phyloP scores from a whole-genome alignment of 352 stramenopile species.

The Blastocystis sp. region DNA sequence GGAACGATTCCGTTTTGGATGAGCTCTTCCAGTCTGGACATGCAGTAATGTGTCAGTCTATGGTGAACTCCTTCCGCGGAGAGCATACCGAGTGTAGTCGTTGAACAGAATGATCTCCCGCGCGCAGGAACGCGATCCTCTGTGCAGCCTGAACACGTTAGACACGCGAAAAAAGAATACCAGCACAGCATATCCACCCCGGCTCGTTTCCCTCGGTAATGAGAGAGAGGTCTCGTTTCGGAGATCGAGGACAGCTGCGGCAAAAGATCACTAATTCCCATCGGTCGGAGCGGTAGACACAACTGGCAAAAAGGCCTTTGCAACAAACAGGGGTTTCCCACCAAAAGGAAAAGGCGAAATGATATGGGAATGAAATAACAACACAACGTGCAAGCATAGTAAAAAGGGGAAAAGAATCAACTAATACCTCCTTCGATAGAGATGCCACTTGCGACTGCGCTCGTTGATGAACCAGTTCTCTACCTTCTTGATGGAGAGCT shows the following conservation, averaged over 20 bases:
- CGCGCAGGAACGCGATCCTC: constrained; percentile 85
- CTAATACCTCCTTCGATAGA: constrained; percentile 4
- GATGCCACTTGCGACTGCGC: constrained; percentile 60
- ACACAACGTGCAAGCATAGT: background rate
- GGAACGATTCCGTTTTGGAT: constrained; percentile 83
- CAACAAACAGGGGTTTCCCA: constrained; percentile 25
- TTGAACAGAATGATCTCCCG: constrained; percentile 82
- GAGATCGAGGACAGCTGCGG: constrained; percentile 21
- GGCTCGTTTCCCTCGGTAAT: constrained; percentile 11
- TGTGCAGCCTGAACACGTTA: constrained; percentile 82
- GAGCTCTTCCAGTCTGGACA: constrained; percentile 87
- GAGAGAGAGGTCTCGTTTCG: background rate
- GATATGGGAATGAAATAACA: background rate
- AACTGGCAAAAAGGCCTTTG: background rate
- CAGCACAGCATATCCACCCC: constrained; percentile 75
- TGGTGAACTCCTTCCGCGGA: background rate
- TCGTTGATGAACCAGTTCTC: constrained; percentile 71
- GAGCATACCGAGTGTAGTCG: constrained; percentile 74
- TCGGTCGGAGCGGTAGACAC: background rate
- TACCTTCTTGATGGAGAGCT: constrained; percentile 39
- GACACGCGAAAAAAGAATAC: constrained; percentile 75
- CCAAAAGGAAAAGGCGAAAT: constrained; percentile 25
- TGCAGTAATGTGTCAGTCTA: constrained; percentile 84
- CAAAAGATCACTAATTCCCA: constrained; percentile 54
- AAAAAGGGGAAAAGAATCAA: background rate